phyloP scores from a whole-genome alignment of 2,329 filamentous ascomycete genomes.

The Xylariomycetidae sp. region DNA sequence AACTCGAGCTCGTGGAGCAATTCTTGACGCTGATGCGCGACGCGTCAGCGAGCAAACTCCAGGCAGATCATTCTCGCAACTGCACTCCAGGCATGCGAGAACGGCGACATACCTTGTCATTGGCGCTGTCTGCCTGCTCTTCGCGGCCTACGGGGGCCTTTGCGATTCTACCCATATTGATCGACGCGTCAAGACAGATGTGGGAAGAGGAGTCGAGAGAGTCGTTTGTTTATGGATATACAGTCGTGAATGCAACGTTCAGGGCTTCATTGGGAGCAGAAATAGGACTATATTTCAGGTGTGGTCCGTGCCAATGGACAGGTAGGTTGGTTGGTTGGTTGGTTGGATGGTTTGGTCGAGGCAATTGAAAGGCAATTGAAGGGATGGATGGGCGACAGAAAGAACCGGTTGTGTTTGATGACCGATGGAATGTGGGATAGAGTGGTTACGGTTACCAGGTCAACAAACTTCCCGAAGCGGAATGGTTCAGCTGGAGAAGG shows the following conservation, averaged over 20 bases:
- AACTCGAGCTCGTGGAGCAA: slow-evolving; percentile 57
- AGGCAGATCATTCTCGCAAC: no score
- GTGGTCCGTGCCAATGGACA: slow-evolving; percentile 3
- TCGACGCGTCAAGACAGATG: slow-evolving; percentile 12
- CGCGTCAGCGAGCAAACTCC: slow-evolving; percentile 1
- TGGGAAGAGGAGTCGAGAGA: slow-evolving; percentile 1
- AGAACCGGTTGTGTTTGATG: slow-evolving; percentile 13
- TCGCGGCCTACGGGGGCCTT: slow-evolving; percentile 21
- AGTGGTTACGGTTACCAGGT: no score
- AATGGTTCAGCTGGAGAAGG: slow-evolving; percentile 2
- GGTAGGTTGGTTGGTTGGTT: no score
- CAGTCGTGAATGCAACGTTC: no score
- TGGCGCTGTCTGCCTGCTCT: slow-evolving; percentile 29
- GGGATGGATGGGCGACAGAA: slow-evolving; percentile 6
- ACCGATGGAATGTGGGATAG: not conserved
- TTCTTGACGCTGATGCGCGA: slow-evolving; percentile 34
- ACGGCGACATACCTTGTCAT: slow-evolving; percentile 27
- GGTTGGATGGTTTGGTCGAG: no score
- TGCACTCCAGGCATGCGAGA: no score
- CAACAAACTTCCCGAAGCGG: slow-evolving; percentile 14
- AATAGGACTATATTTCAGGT: not conserved
- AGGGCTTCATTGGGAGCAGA: not conserved
- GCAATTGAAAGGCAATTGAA: not conserved
- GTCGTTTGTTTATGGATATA: no score
- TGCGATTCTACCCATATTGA: slow-evolving; percentile 19